Conservation (phyloP, 208 protist species). For the Trichomonas tenax region DNA sequence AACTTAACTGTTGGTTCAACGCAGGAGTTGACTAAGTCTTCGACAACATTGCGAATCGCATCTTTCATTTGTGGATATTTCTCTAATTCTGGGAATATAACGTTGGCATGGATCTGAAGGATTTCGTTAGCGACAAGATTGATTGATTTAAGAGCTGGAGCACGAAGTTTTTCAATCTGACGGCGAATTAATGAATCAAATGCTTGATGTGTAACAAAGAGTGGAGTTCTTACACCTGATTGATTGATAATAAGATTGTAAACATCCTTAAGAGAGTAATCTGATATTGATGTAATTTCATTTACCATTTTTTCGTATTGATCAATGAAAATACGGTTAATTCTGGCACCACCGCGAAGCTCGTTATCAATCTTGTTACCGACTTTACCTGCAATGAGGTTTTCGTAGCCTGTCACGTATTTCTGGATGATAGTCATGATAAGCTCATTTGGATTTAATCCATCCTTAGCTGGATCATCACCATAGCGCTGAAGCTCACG, state of each 20-base stretch:
- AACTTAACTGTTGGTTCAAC: constrained; percentile 13
- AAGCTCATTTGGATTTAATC: background rate
- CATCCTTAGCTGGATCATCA: background rate
- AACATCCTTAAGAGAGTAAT: background rate
- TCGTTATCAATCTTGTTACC: background rate
- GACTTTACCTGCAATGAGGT: background rate
- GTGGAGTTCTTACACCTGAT: background rate
- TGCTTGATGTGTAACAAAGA: background rate
- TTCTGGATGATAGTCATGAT: background rate
- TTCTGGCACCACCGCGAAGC: background rate
- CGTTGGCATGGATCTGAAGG: background rate
- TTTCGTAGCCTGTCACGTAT: background rate
- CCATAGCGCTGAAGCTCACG: background rate
- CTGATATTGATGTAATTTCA: background rate
- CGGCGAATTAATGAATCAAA: background rate
- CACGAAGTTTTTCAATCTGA: background rate
- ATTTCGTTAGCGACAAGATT: constrained; percentile 5
- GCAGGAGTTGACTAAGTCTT: background rate
- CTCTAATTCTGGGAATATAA: background rate
- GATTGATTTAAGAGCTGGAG: background rate
- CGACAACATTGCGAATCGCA: background rate
- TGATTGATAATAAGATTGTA: background rate
- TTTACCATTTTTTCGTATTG: background rate
- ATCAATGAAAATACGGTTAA: background rate
- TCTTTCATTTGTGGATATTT: background rate